phyloP scores from a whole-genome alignment of 108 stramenopile genomes.

The Nannochloropsis gaditana region DNA sequence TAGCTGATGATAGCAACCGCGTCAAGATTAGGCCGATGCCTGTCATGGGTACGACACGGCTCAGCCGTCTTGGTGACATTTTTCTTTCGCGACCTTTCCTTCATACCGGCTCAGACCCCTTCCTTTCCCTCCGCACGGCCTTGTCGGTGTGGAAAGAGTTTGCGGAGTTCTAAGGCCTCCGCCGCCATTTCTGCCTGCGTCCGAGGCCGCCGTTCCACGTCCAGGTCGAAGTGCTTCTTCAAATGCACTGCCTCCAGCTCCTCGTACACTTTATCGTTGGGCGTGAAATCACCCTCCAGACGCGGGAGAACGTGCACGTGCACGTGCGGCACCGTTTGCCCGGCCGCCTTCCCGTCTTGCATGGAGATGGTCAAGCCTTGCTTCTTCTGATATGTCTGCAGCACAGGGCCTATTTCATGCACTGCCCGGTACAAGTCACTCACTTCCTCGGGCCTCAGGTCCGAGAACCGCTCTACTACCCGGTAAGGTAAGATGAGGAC shows the following conservation, averaged over 20 bases:
- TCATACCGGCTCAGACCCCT: too few species aligned
- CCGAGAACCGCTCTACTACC: neutral
- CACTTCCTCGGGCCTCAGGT: conserved; percentile 18
- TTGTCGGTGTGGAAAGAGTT: neutral
- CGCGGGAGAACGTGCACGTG: conserved; percentile 83
- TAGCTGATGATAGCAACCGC: too few species aligned
- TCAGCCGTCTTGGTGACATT: too few species aligned
- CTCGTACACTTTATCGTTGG: conserved; percentile 21
- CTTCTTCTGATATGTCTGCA: conserved; percentile 52
- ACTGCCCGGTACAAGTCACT: conserved; percentile 20
- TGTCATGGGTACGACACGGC: too few species aligned
- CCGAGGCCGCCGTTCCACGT: neutral
- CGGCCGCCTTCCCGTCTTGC: conserved; percentile 73
- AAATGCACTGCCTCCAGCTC: neutral
- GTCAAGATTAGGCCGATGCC: too few species aligned
- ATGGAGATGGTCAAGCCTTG: conserved; percentile 77
- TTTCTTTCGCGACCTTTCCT: too few species aligned
- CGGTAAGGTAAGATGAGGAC: conserved; percentile 23
- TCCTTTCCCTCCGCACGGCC: too few species aligned
- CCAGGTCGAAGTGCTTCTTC: conserved; percentile 10
- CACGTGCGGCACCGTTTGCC: conserved; percentile 79
- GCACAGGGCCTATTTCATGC: conserved; percentile 23
- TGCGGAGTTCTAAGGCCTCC: neutral
- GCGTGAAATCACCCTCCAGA: neutral
- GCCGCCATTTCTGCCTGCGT: conserved; percentile 27